Evolutionary conservation across 1,139 yeast species (phyloP).

Genomic region (Petasospora rhodanensis): DNA sequence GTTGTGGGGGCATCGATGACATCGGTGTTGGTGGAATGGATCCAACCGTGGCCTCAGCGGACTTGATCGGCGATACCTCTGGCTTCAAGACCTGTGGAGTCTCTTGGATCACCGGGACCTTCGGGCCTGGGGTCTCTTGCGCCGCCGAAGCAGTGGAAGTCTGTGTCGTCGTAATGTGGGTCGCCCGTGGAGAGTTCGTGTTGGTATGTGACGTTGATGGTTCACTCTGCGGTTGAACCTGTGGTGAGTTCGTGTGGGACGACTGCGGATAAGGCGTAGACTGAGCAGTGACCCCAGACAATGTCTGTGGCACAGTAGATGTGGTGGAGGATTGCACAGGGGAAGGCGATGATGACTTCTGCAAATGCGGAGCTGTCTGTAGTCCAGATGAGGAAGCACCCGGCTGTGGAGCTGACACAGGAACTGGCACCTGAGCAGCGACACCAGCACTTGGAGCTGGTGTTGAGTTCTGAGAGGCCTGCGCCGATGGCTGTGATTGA

Average conservation of each 20-base stretch:
- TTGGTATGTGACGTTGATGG: not conserved
- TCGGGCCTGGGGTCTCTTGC: too few species aligned
- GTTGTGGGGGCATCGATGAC: not conserved
- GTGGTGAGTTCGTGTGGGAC: slow-evolving; percentile 3
- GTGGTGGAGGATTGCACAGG: not conserved
- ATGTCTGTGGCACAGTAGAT: not conserved
- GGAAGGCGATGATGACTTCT: slow-evolving; percentile 1
- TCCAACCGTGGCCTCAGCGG: too few species aligned
- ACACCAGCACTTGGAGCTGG: too few species aligned
- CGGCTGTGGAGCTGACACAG: slow-evolving; percentile 1
- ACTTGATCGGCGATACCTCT: too few species aligned
- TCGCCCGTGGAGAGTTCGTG: not conserved
- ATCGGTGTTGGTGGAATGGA: too few species aligned
- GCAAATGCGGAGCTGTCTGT: slow-evolving; percentile 5
- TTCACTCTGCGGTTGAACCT: not conserved
- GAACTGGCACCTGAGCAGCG: too few species aligned
- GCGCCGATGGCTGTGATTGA: not conserved
- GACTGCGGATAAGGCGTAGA: slow-evolving; percentile 3
- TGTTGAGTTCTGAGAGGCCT: too few species aligned
- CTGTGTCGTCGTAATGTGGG: not conserved
- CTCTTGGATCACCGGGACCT: too few species aligned
- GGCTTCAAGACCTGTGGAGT: too few species aligned
- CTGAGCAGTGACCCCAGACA: slow-evolving; percentile 5
- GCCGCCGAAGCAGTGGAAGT: not conserved
- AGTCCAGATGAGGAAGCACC: not conserved